Evolutionary conservation across 2,329 filamentous ascomycete species (phyloP).

Genomic region (Atkinsonella hypoxylon): DNA sequence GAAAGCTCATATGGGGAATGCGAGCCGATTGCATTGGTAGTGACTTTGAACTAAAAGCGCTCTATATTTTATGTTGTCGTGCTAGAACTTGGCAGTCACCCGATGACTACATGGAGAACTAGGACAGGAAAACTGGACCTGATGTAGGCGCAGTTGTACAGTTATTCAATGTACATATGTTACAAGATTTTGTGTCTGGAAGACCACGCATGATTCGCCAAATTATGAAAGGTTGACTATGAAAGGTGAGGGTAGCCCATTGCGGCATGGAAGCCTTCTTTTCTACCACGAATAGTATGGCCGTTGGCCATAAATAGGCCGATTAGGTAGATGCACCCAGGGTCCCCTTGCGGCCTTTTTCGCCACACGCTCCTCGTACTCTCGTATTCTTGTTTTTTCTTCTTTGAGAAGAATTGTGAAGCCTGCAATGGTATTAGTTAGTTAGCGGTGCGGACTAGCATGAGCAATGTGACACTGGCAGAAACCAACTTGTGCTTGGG

Average conservation of each 20-base stretch:
- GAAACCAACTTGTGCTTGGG: conserved; percentile 60
- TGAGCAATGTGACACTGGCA: neutral
- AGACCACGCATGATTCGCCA: neutral
- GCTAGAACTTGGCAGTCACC: neutral
- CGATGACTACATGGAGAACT: neutral
- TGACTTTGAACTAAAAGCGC: neutral
- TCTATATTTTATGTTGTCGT: conserved; percentile 2
- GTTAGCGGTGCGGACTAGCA: neutral
- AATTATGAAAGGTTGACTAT: neutral
- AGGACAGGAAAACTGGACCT: neutral
- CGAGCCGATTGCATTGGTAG: neutral
- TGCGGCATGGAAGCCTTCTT: neutral
- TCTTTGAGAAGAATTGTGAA: conserved; percentile 82
- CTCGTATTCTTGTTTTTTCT: conserved; percentile 75
- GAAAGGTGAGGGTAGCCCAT: neutral
- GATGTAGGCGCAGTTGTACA: conserved; percentile 13
- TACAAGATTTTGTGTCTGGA: conserved; percentile 13
- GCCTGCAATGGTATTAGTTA: conserved; percentile 31
- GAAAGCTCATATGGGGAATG: neutral
- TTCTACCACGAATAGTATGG: conserved; percentile 88
- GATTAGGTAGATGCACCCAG: conserved; percentile 81
- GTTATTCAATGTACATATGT: conserved; percentile 24
- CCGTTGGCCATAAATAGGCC: conserved; percentile 70
- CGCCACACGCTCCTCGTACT: conserved; percentile 64
- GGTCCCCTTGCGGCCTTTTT: conserved; percentile 65